Percentiles rank a stretch among this genome's conserved stretches.
Conservation (phyloP, 2,329 filamentous ascomycete species). For the Scedosporium apiospermum region DNA sequence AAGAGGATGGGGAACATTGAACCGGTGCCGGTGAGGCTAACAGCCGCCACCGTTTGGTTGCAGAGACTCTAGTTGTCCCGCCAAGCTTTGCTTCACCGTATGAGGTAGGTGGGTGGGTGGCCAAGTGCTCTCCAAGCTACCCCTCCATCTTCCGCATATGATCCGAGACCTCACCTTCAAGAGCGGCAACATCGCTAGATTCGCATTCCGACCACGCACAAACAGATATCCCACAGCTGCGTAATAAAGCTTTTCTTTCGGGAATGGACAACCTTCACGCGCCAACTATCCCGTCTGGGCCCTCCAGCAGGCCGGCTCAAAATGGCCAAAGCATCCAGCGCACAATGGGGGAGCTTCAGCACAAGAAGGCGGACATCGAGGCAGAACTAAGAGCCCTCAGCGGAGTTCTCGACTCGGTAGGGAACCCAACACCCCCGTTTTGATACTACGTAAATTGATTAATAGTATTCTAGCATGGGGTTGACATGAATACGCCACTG, state of each 20-base stretch:
- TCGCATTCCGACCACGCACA: background rate
- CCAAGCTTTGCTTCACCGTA: background rate
- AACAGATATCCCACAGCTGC: background rate
- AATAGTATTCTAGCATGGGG: slow-evolving; percentile 58
- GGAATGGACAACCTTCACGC: slow-evolving; percentile 49
- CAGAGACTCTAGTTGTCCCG: too few relatives aligned
- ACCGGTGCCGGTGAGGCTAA: background rate
- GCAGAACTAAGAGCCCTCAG: slow-evolving; percentile 78
- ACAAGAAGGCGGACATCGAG: slow-evolving; percentile 77
- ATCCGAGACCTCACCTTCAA: background rate
- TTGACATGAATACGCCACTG: slow-evolving; percentile 83
- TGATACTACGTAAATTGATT: slow-evolving; percentile 10
- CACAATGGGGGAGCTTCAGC: slow-evolving; percentile 71
- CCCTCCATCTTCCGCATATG: background rate
- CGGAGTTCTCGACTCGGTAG: slow-evolving; percentile 78
- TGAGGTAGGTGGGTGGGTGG: background rate
- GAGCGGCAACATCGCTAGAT: background rate
- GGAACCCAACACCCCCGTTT: slow-evolving; percentile 17
- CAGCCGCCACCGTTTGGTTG: background rate
- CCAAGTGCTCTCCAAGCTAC: background rate
- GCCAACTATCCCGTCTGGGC: slow-evolving; percentile 60
- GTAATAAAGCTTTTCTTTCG: slow-evolving; percentile 12
- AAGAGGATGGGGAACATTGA: background rate
- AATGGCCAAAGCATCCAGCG: slow-evolving; percentile 47
- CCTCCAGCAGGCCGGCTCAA: slow-evolving; percentile 47